Base-by-base conservation (phyloP, 2,329 filamentous ascomycete genomes). In the Amauroascus verrucosus region DNA sequence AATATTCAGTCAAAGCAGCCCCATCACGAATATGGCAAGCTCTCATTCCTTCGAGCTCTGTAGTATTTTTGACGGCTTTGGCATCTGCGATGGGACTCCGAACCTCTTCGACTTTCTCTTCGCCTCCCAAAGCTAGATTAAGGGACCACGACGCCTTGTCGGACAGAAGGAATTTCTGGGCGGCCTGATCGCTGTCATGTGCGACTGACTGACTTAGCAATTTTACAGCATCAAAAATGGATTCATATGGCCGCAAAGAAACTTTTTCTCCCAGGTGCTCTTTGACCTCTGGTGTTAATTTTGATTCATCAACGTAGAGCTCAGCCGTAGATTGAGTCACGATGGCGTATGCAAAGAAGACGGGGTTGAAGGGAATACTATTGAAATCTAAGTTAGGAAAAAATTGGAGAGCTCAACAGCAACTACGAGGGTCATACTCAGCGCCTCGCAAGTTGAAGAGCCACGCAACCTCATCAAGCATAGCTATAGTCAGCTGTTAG, bases 401-500 rank as follows among this genome's bases (percentile, higher is more conserved):
- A 26, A 38, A 33, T 28, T 41, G 8, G 26, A 20, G 20, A 22
- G 20, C 22, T 47, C 41, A 30, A 30, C n/a, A 22, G 24, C 13
- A 24, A 7, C 22, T 7, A 6, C 13, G 37, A 26, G 14, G 22
- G 13, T 38, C 76, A 58, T 71, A 80, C 77, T 97, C 93, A 67
- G 79, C 93, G 62, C 93, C 93, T 61, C 93, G 83, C 47, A 98
- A 74, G 70, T 98, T 98, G 75, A 96, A 96, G n/a, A 98, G 77
- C 93, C 93, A 98, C 9, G 93, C 93, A 62, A 96, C 82, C 70
- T 98, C 93, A 64, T 98, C 93, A 41, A 98, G 80, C 83, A 94
- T 90, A 5, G 90, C 74, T 75, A 49, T 24, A 26, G 43, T 6
- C 1, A 26, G 14, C 32, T 22, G 40, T 37, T 37, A 28, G 22